Evolutionary conservation across 2,329 filamentous ascomycete genomes (phyloP), one percentile per base, ranked within the genome.

Genomic region (Fusarium sp.): DNA sequence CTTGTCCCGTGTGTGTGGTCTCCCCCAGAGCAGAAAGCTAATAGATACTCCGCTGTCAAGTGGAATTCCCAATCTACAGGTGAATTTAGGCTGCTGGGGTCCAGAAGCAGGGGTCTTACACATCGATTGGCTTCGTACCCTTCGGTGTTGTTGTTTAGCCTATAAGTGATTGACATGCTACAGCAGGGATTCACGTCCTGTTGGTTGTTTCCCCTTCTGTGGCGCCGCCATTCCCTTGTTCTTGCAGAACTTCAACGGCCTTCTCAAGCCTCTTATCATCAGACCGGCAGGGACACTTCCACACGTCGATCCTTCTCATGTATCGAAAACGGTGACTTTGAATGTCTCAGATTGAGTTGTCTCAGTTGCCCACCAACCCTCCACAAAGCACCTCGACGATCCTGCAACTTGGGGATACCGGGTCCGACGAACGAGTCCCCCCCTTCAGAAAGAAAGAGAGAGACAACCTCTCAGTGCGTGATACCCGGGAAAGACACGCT

Each of bases 261-360:
- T 16, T 60, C 6, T 54, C 48, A 32, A 32, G 27, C 48, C 48
- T 54, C 48, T 32, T n/a, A 32, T 32, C 25, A 54, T 32, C 18
- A 50, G 25, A 23, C 43, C 23, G 34, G n/a, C 20, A 27, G 9
- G 10, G 20, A 23, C 9, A 56, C 60, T 30, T 13, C 60, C 37
- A 61, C 37, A 61, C 14, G 62, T 39, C 52, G 60, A 74, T 72
- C 64, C 27, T 18, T 25, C 35, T 64, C 60, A 56, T 69, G 66
- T 62, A 73, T 66, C 60, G 48, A 68, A 66, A 60, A 76, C 52
- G 37, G 61, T 32, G 11, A 56, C 45, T 66, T 56, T 35, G 50
- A 35, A 20, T 64, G 76, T 77, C 76, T 76, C 74, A 75, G 73
- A 76, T 77, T 68, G 32, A 76, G 52, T 71, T 71, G 73, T 73